Conservation (phyloP, 257 asterid species). For the Nicotiana paniculata region DNA sequence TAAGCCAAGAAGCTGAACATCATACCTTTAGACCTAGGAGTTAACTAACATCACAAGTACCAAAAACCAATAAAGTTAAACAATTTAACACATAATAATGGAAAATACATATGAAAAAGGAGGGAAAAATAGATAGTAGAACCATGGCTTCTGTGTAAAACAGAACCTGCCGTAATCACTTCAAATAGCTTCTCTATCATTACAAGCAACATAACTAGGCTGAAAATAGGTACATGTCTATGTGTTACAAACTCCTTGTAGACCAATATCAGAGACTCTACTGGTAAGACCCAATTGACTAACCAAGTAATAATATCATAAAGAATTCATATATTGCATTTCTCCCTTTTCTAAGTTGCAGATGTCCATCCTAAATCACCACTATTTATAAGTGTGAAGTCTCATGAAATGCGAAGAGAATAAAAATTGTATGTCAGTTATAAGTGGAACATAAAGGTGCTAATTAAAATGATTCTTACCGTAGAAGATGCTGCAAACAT, state of each 20-base stretch:
- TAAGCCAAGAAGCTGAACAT: not conserved
- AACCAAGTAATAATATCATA: too few relatives aligned
- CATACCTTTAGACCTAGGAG: not conserved
- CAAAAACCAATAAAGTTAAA: not conserved
- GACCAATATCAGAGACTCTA: not conserved
- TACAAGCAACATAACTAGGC: slow-evolving; percentile 1
- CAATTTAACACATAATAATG: not conserved
- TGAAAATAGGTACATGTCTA: not conserved
- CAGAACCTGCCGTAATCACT: not conserved
- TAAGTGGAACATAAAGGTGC: not conserved
- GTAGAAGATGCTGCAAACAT: slow-evolving; percentile 63
- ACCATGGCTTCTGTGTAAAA: not conserved
- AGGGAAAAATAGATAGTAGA: not conserved
- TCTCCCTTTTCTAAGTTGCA: too few relatives aligned
- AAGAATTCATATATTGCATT: too few relatives aligned
- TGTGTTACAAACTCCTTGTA: not conserved
- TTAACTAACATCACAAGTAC: not conserved
- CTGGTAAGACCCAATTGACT: too few relatives aligned
- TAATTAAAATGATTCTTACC: slow-evolving; percentile 35
- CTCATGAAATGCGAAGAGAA: not conserved
- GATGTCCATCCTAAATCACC: not conserved
- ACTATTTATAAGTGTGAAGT: not conserved
- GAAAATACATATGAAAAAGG: not conserved
- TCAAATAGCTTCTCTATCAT: not conserved
- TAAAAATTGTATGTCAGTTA: not conserved